Evolutionary conservation across 2,329 filamentous ascomycete genomes (phyloP).

Genomic region (Mariannaea elegans): DNA sequence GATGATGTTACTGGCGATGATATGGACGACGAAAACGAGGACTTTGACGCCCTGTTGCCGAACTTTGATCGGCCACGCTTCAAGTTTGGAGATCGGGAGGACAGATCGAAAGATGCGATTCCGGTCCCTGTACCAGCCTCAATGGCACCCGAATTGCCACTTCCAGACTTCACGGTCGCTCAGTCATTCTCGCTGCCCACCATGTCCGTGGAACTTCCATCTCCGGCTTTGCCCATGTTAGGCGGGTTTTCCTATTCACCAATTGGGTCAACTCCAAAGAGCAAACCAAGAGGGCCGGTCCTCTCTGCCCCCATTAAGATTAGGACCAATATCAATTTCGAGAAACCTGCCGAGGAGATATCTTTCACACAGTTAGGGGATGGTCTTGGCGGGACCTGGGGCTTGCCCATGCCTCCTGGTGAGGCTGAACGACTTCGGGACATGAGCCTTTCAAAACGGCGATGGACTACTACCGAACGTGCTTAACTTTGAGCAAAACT

Average conservation of each 20-base stretch:
- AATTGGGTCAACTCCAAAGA: constrained; percentile 24
- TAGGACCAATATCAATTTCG: constrained; percentile 43
- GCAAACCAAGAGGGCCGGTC: constrained; percentile 38
- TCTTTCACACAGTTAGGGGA: constrained; percentile 48
- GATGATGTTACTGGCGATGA: constrained; percentile 58
- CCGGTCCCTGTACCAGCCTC: constrained; percentile 10
- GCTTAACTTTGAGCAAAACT: constrained; percentile 22
- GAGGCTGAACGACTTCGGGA: constrained; percentile 58
- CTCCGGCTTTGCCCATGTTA: constrained; percentile 32
- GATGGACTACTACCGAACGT: constrained; percentile 65
- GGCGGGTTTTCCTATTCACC: constrained; percentile 32
- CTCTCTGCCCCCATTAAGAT: constrained; percentile 50
- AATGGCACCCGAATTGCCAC: constrained; percentile 22
- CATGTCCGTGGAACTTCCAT: constrained; percentile 32
- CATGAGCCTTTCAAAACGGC: constrained; percentile 56
- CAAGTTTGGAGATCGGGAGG: constrained; percentile 25
- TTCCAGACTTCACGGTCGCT: constrained; percentile 30
- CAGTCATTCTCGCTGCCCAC: constrained; percentile 30
- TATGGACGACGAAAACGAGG: constrained; percentile 45
- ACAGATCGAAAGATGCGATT: constrained; percentile 16
- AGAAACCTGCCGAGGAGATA: constrained; percentile 44
- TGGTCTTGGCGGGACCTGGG: constrained; percentile 55
- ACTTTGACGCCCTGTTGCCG: constrained; percentile 60
- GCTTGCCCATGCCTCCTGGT: constrained; percentile 52
- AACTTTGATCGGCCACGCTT: constrained; percentile 58